phyloP scores from a whole-genome alignment of 1,139 yeast species.

The Geotrichum carabidarum region DNA sequence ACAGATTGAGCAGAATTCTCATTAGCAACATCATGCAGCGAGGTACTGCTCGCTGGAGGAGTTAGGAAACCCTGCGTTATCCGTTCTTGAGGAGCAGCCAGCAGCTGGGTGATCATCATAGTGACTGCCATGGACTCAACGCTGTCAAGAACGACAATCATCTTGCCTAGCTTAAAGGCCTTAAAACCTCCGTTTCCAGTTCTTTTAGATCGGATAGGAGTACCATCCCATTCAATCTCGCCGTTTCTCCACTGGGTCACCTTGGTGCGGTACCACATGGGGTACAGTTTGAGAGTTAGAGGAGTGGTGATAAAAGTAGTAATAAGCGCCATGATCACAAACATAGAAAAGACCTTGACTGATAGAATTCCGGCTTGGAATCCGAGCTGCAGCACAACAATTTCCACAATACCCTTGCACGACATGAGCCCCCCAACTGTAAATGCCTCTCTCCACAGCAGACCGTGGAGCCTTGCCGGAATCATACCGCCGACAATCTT shows the following conservation, averaged over 20 bases:
- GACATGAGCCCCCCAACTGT: slow-evolving; percentile 82
- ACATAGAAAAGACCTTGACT: slow-evolving; percentile 66
- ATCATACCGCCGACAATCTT: slow-evolving; percentile 62
- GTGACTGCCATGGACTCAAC: slow-evolving; percentile 29
- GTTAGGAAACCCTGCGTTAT: slow-evolving; percentile 25
- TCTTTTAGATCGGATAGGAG: slow-evolving; percentile 21
- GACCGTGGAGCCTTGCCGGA: slow-evolving; percentile 56
- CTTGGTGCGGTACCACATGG: slow-evolving; percentile 53
- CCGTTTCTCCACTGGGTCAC: slow-evolving; percentile 42
- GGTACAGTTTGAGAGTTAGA: slow-evolving; percentile 53
- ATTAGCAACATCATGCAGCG: slow-evolving; percentile 23
- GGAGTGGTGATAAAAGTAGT: slow-evolving; percentile 76
- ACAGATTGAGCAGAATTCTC: slow-evolving; percentile 20
- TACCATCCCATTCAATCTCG: slow-evolving; percentile 44
- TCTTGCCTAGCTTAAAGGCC: slow-evolving; percentile 20
- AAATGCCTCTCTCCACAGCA: slow-evolving; percentile 65
- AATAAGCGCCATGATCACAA: slow-evolving; percentile 71
- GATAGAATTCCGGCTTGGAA: slow-evolving; percentile 62
- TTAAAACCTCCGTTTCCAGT: slow-evolving; percentile 13
- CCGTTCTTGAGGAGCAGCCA: slow-evolving; percentile 29
- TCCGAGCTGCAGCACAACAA: slow-evolving; percentile 72
- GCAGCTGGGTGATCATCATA: slow-evolving; percentile 37
- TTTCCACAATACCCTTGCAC: slow-evolving; percentile 70
- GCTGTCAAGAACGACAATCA: slow-evolving; percentile 24
- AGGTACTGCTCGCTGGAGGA: slow-evolving; percentile 29